Evolutionary conservation across 805 yeast species (phyloP), one percentile per base, ranked within the genome.

Genomic region (Zygotorulaspora danielsina): DNA sequence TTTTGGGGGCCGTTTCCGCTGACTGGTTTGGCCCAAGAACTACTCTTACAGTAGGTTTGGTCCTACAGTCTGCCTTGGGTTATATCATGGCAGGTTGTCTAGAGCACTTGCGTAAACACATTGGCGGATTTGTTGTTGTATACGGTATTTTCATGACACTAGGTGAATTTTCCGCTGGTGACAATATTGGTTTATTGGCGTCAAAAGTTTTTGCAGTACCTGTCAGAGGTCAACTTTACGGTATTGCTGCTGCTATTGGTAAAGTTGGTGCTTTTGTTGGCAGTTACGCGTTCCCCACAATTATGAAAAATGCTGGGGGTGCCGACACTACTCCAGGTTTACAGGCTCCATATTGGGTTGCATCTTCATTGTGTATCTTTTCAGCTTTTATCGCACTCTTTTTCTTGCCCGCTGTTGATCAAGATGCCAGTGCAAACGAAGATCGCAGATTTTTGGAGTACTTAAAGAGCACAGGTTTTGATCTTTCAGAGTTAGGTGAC

Each of bases 151-250:
- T 87, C 63, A 69, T 78, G 61, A 72, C 95, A 5, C 71, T 86
- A 34, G 97, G 97, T 55, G 97, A 90, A 64, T 84, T 89, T 63
- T 95, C 96, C 20, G 89, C 95, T 10, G 97, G 97, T 67, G 86
- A 88, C 65, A 86, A 84, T 65, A 82, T 84, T 61, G 97, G 97
- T 51, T 66, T 84, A 40, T 70, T 89, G 46, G 94, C 95, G 15
- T 75, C 95, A 29, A 88, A 88, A 65, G 82, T 95, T 5, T 74
- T 81, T 33, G 83, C 96, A 32, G 81, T 96, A 7, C 80, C 95
- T 16, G 75, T 88, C 41, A 80, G 97, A 68, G 97, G 96, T 42
- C 84, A 84, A 54, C 85, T 83, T 65, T 89, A 89, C 59, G 93
- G 93, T 54, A 71, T 87, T 51, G 90, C 94, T 31, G 96, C 97